Base-by-base conservation (phyloP, 805 yeast species). In the Metschnikowia hibisci region DNA sequence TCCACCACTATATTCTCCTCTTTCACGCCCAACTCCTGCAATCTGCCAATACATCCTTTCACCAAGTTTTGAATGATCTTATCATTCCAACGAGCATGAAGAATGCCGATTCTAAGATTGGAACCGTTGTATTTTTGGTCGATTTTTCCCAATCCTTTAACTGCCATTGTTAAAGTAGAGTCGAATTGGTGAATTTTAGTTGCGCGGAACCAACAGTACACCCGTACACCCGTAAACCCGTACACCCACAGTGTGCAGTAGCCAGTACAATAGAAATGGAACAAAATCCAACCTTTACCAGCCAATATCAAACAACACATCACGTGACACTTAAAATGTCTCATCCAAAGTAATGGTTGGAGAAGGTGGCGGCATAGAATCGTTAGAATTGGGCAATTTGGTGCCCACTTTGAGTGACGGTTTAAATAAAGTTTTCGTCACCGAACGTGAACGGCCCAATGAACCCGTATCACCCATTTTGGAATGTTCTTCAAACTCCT, bases 51-150 rank as follows among this genome's bases (percentile, higher is more conserved):
- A 18, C 93, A 89, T 42, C 98, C 98, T 26, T 76, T 67, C 6
- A 90, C 90, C 35, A 93, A 72, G 11, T 87, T 83, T 35, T 80
- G 82, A 55, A 93, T 88, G 50, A 93, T 80, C 37, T 71, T 67
- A 31, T 70, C 64, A 66, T 93, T 93, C 99, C 99, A 93, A 65
- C 99, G 85, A 12, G 99, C 97, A 63, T 90, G 96, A 44, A 93
- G 77, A 58, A 93, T 88, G 28, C 91, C 96, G 42, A 93, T 73
- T 54, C 83, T 77, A 51, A 90, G 70, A 2, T 68, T 59, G 23
- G 83, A 74, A 10, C 80, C 95, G 60, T 84, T 82, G 63, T 84
- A 84, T 41, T 61, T 54, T 61, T 80, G 77, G 63, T 87, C 93
- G 14, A 80, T 56, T 56, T 78, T 66, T 26, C 96, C 96, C 55